These are phyloP conservation scores for Graphilbum ipis-grandicollis DNA, from an alignment of 2,329 filamentous ascomycete species.

Conservation along the genomic window DNA sequence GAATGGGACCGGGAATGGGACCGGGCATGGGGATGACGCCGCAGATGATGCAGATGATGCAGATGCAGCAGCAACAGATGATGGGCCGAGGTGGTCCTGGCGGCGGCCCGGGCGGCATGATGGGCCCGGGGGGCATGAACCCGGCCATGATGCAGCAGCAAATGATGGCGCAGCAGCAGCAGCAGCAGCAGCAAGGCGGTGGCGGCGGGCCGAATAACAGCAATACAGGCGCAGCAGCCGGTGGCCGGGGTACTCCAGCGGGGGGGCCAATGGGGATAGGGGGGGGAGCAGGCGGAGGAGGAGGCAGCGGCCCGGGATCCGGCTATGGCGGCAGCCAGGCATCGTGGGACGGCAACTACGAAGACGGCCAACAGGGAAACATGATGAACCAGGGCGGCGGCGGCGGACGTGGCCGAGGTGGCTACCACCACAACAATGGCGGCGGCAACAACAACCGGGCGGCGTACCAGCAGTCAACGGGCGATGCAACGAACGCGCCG, in stretches of 20 bases:
- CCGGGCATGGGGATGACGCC: slow-evolving; percentile 39
- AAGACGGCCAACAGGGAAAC: slow-evolving; percentile 76
- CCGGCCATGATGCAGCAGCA: slow-evolving; percentile 39
- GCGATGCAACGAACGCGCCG: slow-evolving; percentile 38
- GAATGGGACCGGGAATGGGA: slow-evolving; percentile 1
- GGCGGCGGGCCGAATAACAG: background rate
- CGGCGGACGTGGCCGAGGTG: slow-evolving; percentile 13
- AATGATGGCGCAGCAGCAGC: slow-evolving; percentile 17
- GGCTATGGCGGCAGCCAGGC: slow-evolving; percentile 42
- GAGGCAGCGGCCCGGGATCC: background rate
- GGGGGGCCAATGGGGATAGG: background rate
- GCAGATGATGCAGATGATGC: slow-evolving; percentile 61
- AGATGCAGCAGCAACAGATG: slow-evolving; percentile 37
- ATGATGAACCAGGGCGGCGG: slow-evolving; percentile 30
- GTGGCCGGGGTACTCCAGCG: slow-evolving; percentile 25
- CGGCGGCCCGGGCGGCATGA: slow-evolving; percentile 14
- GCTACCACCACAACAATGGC: slow-evolving; percentile 16
- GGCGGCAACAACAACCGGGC: slow-evolving; percentile 11
- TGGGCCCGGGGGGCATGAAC: slow-evolving; percentile 27
- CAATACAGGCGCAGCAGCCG: slow-evolving; percentile 14
- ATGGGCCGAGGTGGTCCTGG: slow-evolving; percentile 19
- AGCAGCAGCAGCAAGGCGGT: slow-evolving; percentile 10
- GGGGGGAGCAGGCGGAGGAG: background rate
- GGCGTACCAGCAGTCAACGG: slow-evolving; percentile 12
- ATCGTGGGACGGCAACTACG: slow-evolving; percentile 96